Evolutionary conservation across 176 grass and related monocot species (phyloP).

Genomic region (Hsuehochloa calcarea): DNA sequence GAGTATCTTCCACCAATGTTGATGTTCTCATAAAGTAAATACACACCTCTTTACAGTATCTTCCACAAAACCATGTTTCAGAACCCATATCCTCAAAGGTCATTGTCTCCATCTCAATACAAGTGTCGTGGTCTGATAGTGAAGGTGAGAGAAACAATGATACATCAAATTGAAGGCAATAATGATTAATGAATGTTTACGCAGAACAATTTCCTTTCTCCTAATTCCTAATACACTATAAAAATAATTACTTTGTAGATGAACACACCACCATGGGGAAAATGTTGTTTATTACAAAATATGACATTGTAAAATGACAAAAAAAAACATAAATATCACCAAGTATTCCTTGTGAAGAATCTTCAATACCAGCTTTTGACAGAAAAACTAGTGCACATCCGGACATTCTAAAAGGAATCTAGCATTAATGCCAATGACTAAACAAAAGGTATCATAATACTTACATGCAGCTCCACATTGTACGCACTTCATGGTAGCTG

Average conservation of each 20-base stretch:
- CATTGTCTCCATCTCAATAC: neutral
- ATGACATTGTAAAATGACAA: neutral
- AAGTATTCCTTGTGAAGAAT: neutral
- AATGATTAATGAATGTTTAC: too few species aligned
- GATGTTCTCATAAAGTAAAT: neutral
- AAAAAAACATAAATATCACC: neutral
- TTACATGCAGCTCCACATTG: conserved; percentile 44
- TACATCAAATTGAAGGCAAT: neutral
- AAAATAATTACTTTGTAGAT: neutral
- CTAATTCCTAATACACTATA: neutral
- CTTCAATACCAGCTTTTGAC: neutral
- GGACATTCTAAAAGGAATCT: neutral
- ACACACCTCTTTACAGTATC: conserved; percentile 29
- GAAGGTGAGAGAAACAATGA: neutral
- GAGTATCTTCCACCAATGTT: neutral
- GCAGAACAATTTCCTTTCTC: neutral
- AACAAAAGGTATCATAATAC: neutral
- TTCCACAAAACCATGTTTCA: conserved; percentile 43
- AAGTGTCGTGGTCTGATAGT: conserved; percentile 36
- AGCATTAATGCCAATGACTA: neutral
- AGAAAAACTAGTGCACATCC: neutral
- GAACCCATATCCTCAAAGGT: conserved; percentile 8
- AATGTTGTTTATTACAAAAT: neutral
- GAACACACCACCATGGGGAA: neutral
- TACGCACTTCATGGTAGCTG: conserved; percentile 24